phyloP scores from a whole-genome alignment of 2,329 filamentous ascomycete species.

The Basipetospora chlamydospora region DNA sequence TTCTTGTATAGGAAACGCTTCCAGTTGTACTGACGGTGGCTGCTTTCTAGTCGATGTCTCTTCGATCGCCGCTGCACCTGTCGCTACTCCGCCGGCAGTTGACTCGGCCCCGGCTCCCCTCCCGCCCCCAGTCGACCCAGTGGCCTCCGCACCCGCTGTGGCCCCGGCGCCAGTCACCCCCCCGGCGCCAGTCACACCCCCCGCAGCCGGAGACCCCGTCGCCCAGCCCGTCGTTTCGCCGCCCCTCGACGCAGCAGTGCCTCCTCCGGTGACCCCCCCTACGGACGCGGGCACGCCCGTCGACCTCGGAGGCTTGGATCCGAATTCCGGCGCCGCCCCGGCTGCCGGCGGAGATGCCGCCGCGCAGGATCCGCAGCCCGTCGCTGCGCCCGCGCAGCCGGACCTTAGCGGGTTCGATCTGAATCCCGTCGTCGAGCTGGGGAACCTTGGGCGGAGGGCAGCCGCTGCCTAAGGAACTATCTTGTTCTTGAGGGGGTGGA shows the following conservation, averaged over 20 bases:
- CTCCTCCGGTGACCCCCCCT: too few relatives aligned
- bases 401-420: conserved; percentile 26
- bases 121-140: conserved; percentile 6
- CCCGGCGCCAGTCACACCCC: conserved; percentile 3
- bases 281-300: conserved; percentile 4
- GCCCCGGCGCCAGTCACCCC: conserved; percentile 2
- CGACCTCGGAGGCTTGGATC: not conserved
- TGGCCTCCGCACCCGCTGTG: conserved; percentile 5
- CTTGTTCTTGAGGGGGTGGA: too few relatives aligned
- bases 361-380: conserved; percentile 5
- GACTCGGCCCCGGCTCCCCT: not conserved
- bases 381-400: conserved; percentile 15
- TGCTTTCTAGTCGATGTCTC: not conserved
- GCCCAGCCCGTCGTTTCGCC: too few relatives aligned
- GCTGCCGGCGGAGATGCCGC: conserved; percentile 4
- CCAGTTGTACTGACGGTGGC: too few relatives aligned
- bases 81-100: not conserved
- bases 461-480: too few relatives aligned
- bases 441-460: conserved; percentile 20
- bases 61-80: not conserved
- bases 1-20: too few relatives aligned
- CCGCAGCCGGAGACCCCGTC: conserved; percentile 3
- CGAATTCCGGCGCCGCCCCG: conserved; percentile 9
- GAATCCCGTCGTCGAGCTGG: conserved; percentile 27
- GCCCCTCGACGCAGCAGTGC: too few relatives aligned